A percentile compares a stretch with the other conserved stretches of the same genome.
These are phyloP conservation scores for Aspergillus thermomutatus DNA, from an alignment of 2,329 filamentous ascomycete genomes.

Conservation along the genomic window DNA sequence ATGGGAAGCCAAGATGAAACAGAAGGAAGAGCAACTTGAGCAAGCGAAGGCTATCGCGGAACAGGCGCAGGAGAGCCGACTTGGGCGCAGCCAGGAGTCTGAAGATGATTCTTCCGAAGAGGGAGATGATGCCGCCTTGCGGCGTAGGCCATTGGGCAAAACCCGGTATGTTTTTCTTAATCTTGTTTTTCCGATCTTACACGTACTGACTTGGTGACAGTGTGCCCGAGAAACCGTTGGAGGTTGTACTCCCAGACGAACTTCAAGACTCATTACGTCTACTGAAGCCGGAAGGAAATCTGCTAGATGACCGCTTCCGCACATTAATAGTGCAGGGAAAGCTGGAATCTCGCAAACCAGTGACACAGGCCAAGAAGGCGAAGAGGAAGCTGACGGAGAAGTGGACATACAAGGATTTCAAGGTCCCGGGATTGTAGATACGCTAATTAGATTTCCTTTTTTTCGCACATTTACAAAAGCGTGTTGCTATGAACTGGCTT, in stretches of 20 bases:
- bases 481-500: neutral
- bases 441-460: slow-evolving; percentile 19
- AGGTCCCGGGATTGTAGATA: slow-evolving; percentile 41
- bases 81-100: slow-evolving; percentile 41
- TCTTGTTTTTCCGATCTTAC: neutral
- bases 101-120: slow-evolving; percentile 45
- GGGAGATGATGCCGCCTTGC: slow-evolving; percentile 61
- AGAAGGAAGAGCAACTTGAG: slow-evolving; percentile 67
- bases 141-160: slow-evolving; percentile 71
- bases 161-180: slow-evolving; percentile 36
- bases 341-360: slow-evolving; percentile 75
- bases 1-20: slow-evolving; percentile 72
- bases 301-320: slow-evolving; percentile 86
- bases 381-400: slow-evolving; percentile 86
- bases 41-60: slow-evolving; percentile 67
- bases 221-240: slow-evolving; percentile 69
- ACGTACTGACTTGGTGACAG: slow-evolving; percentile 25
- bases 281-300: slow-evolving; percentile 91
- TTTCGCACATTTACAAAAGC: slow-evolving; percentile 5
- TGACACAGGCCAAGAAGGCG: slow-evolving; percentile 77
- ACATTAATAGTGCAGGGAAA: slow-evolving; percentile 86
- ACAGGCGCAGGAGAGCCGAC: slow-evolving; percentile 47
- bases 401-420: slow-evolving; percentile 97
- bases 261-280: slow-evolving; percentile 75
- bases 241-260: slow-evolving; percentile 79